These are phyloP conservation scores for Echites panduratus DNA, from an alignment of 257 asterid species.

Conservation along the genomic window DNA sequence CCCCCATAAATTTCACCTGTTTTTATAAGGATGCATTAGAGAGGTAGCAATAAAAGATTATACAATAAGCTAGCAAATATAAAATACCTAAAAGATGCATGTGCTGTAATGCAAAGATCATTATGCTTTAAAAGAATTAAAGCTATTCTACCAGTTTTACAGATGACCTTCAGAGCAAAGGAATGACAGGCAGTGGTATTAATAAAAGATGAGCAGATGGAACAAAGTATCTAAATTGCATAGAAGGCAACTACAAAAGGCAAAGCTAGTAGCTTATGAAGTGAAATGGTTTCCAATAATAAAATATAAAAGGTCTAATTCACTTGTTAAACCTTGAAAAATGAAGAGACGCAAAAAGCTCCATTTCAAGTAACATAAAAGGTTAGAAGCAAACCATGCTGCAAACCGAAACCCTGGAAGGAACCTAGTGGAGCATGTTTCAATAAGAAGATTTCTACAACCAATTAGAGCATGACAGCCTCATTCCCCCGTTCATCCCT, in stretches of 20 bases:
- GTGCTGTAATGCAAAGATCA: not conserved
- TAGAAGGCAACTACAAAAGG: not conserved
- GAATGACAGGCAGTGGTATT: not conserved
- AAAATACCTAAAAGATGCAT: not conserved
- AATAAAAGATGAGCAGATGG: not conserved
- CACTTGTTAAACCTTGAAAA: not conserved
- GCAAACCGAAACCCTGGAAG: not conserved
- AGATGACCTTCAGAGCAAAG: not conserved
- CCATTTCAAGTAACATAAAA: not conserved
- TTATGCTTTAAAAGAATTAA: not conserved
- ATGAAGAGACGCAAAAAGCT: not conserved
- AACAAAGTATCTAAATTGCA: not conserved
- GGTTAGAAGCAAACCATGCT: not conserved
- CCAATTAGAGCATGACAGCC: not conserved
- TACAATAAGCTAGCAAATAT: not conserved
- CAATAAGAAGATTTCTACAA: not conserved
- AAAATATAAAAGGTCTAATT: not conserved
- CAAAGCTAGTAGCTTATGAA: not conserved
- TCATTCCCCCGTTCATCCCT: not conserved
- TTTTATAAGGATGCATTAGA: constrained; percentile 1
- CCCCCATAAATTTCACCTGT: constrained; percentile 46
- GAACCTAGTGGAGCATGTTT: not conserved
- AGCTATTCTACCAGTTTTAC: not conserved
- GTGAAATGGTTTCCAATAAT: not conserved
- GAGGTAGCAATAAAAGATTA: not conserved